Conservation (phyloP, 805 yeast species). For the Metschnikowia similis region DNA sequence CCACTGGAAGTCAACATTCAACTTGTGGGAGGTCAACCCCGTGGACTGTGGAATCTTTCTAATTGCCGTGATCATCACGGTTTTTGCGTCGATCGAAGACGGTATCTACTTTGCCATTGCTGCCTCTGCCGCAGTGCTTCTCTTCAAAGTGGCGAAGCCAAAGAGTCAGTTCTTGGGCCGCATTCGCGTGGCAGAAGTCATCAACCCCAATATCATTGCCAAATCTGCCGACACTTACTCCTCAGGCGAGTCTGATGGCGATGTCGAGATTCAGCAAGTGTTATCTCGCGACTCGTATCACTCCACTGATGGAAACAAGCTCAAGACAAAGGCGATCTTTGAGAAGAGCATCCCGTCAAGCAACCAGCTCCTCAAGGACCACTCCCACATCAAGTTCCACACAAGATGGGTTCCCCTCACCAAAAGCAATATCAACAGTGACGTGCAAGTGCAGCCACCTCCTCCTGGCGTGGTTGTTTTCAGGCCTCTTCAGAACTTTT, state of each 20-base stretch:
- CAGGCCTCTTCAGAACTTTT: slow-evolving; percentile 75
- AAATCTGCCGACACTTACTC: slow-evolving; percentile 16
- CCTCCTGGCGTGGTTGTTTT: slow-evolving; percentile 90
- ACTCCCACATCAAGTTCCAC: slow-evolving; percentile 42
- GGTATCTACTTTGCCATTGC: slow-evolving; percentile 90
- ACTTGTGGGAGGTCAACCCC: slow-evolving; percentile 70
- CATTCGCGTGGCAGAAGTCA: slow-evolving; percentile 65
- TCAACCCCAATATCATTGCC: slow-evolving; percentile 50
- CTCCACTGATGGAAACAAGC: slow-evolving; percentile 20
- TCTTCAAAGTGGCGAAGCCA: slow-evolving; percentile 76
- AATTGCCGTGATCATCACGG: slow-evolving; percentile 67
- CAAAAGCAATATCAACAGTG: slow-evolving; percentile 49
- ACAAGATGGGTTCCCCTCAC: slow-evolving; percentile 68
- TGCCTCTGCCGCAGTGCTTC: slow-evolving; percentile 70
- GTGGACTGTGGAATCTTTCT: slow-evolving; percentile 69
- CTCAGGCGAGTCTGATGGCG: slow-evolving; percentile 20
- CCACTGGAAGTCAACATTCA: slow-evolving; percentile 60
- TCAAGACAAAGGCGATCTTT: slow-evolving; percentile 14
- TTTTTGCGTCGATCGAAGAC: slow-evolving; percentile 74
- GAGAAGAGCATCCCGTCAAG: slow-evolving; percentile 19
- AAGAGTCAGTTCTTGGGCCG: slow-evolving; percentile 79
- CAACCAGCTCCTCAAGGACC: slow-evolving; percentile 20
- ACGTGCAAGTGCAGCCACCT: slow-evolving; percentile 62
- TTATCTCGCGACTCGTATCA: slow-evolving; percentile 29
- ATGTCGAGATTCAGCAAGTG: slow-evolving; percentile 42